Conservation (phyloP, 2,329 filamentous ascomycete species). For the Colletotrichum limetticola region DNA sequence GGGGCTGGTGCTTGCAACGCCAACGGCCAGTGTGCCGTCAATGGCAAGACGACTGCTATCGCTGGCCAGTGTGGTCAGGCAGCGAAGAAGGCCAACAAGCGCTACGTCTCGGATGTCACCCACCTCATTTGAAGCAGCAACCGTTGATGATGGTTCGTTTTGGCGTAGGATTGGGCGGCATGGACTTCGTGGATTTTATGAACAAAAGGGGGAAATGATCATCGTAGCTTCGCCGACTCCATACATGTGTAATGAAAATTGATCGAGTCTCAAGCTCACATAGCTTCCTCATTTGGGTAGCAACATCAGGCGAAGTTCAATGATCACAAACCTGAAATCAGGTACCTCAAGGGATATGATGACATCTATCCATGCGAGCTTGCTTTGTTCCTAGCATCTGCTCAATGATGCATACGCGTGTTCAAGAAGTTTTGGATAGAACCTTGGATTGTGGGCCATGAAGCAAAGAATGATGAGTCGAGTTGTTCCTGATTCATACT, state of each 20-base stretch:
- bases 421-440: too few relatives aligned
- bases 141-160: not conserved
- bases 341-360: too few relatives aligned
- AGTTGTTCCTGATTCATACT: too few relatives aligned
- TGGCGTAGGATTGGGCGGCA: not conserved
- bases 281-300: not conserved
- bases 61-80: slow-evolving; percentile 25
- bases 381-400: too few relatives aligned
- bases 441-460: too few relatives aligned
- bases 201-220: not conserved
- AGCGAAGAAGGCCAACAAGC: slow-evolving; percentile 19
- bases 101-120: not conserved
- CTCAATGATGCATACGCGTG: too few relatives aligned
- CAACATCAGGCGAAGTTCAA: not conserved
- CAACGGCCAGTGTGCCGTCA: slow-evolving; percentile 23
- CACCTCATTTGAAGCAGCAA: not conserved
- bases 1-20: slow-evolving; percentile 26
- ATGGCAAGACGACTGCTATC: slow-evolving; percentile 28
- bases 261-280: not conserved
- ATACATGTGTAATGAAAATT: not conserved
- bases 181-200: not conserved
- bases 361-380: too few relatives aligned
- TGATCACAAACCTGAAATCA: too few relatives aligned
- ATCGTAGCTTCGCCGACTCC: not conserved
- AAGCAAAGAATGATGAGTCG: too few relatives aligned